These are phyloP conservation scores for Capronia americana DNA, from an alignment of 2,329 filamentous ascomycete genomes.

Conservation along the genomic window DNA sequence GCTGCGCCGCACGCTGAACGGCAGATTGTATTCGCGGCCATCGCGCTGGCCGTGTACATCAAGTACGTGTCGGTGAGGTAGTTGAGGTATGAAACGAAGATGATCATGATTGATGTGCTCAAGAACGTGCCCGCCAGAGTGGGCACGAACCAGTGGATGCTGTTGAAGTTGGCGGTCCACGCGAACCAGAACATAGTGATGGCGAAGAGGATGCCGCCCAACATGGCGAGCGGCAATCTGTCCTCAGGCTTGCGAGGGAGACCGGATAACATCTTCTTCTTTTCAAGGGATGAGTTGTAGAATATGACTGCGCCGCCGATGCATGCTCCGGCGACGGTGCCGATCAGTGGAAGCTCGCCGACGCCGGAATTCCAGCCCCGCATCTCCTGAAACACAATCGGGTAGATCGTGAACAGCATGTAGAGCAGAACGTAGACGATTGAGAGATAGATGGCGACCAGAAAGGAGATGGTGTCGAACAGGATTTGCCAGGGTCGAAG, in stretches of 20 bases:
- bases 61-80: slow-evolving; percentile 54
- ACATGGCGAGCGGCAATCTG: slow-evolving; percentile 58
- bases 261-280: slow-evolving; percentile 33
- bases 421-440: slow-evolving; percentile 61
- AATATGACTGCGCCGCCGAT: slow-evolving; percentile 49
- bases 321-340: slow-evolving; percentile 57
- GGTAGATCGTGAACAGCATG: slow-evolving; percentile 66
- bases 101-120: slow-evolving; percentile 49
- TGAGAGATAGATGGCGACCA: slow-evolving; percentile 55
- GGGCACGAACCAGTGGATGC: slow-evolving; percentile 56
- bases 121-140: slow-evolving; percentile 54
- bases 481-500: slow-evolving; percentile 57
- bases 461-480: slow-evolving; percentile 58
- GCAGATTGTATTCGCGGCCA: slow-evolving; percentile 55
- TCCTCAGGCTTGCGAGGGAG: slow-evolving; percentile 43
- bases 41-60: slow-evolving; percentile 52
- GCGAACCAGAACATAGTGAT: slow-evolving; percentile 66
- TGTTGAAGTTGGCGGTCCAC: slow-evolving; percentile 60
- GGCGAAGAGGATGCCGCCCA: slow-evolving; percentile 60
- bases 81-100: slow-evolving; percentile 51
- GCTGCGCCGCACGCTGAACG: slow-evolving; percentile 55
- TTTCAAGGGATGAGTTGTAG: slow-evolving; percentile 28
- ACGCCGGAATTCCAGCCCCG: slow-evolving; percentile 57
- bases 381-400: slow-evolving; percentile 56
- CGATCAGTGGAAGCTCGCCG: slow-evolving; percentile 58